These are phyloP conservation scores for Paraphoma sp. DNA, from an alignment of 2,329 filamentous ascomycete genomes.

Conservation along the genomic window DNA sequence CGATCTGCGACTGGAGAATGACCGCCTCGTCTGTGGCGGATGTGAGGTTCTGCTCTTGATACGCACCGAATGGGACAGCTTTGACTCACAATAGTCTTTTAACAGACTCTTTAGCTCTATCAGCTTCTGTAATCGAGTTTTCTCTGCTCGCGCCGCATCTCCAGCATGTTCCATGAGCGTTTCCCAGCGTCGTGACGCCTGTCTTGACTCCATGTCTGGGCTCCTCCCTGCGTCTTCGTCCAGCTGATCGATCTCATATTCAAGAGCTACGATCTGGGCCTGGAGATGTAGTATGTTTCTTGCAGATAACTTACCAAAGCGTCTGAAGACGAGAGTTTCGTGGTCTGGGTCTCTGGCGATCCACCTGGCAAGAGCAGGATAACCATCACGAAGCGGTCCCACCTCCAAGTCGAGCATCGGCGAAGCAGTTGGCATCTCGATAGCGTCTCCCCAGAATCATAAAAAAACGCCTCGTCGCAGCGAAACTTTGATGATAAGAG, in stretches of 20 bases:
- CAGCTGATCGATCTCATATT: conserved; percentile 1
- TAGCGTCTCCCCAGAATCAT: no score
- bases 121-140: not conserved
- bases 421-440: not conserved
- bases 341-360: conserved; percentile 24
- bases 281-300: conserved; percentile 23
- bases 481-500: no score
- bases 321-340: conserved; percentile 25
- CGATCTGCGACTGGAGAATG: not conserved
- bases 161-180: conserved; percentile 1
- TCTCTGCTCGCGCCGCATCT: not conserved
- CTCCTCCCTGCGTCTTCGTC: conserved; percentile 4
- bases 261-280: conserved; percentile 1
- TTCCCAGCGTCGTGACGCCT: conserved; percentile 4
- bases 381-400: conserved; percentile 6
- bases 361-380: conserved; percentile 24
- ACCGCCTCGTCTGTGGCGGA: not conserved
- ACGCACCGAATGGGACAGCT: not conserved
- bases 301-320: conserved; percentile 20
- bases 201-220: not conserved
- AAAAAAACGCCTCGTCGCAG: no score
- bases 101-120: not conserved
- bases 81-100: conserved; percentile 5
- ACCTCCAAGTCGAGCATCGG: conserved; percentile 1
- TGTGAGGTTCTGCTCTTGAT: not conserved